Evolutionary conservation across 2,329 filamentous ascomycete genomes (phyloP).

Genomic region (Aureobasidium sp.): DNA sequence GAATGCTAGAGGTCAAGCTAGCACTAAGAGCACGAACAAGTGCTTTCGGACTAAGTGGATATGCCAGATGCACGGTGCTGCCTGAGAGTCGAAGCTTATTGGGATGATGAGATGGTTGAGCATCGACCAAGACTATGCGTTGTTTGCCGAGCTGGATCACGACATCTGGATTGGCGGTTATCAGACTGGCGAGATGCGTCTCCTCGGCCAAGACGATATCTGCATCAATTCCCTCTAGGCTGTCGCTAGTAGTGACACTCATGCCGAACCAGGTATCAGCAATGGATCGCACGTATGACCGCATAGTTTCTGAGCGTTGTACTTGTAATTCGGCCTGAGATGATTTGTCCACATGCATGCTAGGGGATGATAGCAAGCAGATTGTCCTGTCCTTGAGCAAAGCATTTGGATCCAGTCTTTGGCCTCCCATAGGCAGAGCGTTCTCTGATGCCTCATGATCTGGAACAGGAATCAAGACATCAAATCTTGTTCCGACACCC

Average conservation of each 20-base stretch:
- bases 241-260: background rate
- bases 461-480: background rate
- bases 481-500: conserved; percentile 2
- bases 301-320: background rate
- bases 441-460: background rate
- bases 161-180: background rate
- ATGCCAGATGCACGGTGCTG: background rate
- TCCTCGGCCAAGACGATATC: background rate
- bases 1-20: background rate
- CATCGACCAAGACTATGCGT: background rate
- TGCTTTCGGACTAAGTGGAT: background rate
- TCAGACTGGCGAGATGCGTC: background rate
- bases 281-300: background rate
- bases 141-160: background rate
- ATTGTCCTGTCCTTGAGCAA: background rate
- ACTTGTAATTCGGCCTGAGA: background rate
- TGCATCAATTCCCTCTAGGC: background rate
- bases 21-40: background rate
- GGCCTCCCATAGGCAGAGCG: background rate
- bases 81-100: background rate
- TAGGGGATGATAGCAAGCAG: background rate
- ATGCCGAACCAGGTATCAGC: background rate
- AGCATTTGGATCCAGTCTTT: background rate
- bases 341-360: background rate
- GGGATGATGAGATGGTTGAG: background rate